A percentile compares a stretch with the other conserved stretches of the same genome.
These are phyloP conservation scores for Chytridiales sp. DNA, from an alignment of 371 early-diverging fungal species.

Conservation along the genomic window DNA sequence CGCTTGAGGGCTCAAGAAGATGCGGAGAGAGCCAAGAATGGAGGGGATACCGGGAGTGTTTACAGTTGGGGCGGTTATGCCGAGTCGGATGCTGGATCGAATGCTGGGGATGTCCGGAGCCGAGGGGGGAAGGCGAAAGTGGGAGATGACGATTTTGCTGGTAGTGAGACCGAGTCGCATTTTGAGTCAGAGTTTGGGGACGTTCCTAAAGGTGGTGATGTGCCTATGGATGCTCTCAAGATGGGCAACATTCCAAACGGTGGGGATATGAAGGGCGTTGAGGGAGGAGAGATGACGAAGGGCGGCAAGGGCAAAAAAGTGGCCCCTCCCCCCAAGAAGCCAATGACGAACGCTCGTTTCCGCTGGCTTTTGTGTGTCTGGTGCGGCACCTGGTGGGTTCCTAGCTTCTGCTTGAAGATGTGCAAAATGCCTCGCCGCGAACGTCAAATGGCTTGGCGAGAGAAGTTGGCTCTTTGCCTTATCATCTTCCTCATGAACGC, in stretches of 20 bases:
- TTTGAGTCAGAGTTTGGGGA: slow-evolving; percentile 34
- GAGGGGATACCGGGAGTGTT: slow-evolving; percentile 7
- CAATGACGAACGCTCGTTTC: slow-evolving; percentile 30
- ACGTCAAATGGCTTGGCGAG: slow-evolving; percentile 92
- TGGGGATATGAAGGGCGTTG: slow-evolving; percentile 13
- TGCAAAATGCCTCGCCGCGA: slow-evolving; percentile 84
- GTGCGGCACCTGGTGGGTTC: slow-evolving; percentile 87
- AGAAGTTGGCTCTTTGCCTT: slow-evolving; percentile 90
- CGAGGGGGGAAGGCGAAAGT: background rate
- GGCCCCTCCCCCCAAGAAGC: slow-evolving; percentile 27
- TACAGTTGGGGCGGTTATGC: slow-evolving; percentile 11
- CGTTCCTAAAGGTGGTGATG: background rate
- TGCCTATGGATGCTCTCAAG: slow-evolving; percentile 17
- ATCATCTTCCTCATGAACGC: slow-evolving; percentile 79
- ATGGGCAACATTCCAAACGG: slow-evolving; percentile 6
- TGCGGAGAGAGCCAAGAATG: slow-evolving; percentile 15
- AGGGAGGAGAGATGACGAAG: background rate
- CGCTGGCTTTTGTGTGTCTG: slow-evolving; percentile 82
- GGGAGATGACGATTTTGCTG: slow-evolving; percentile 8
- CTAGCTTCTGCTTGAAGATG: slow-evolving; percentile 58
- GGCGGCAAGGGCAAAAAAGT: slow-evolving; percentile 14
- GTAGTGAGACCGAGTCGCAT: slow-evolving; percentile 34
- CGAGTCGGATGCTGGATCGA: slow-evolving; percentile 12
- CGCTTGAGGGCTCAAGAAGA: slow-evolving; percentile 33
- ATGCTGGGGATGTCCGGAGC: slow-evolving; percentile 15